phyloP scores from a whole-genome alignment of 176 grass and related monocot species.

The Zizania latifolia region DNA sequence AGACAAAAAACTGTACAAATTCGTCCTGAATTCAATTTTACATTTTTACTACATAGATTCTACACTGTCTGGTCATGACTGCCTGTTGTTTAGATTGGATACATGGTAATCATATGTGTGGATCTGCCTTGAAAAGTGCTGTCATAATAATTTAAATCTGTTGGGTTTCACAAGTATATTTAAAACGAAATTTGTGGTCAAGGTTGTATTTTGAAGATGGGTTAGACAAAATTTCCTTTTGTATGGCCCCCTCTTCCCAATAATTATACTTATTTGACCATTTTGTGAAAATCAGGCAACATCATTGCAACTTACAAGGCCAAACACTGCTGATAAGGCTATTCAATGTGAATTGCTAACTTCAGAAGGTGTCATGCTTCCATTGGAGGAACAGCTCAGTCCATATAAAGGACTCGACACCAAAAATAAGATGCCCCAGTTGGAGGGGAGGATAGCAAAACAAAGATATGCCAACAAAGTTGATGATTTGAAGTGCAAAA shows the following conservation, averaged over 20 bases:
- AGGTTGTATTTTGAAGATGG: not conserved
- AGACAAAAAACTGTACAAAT: not conserved
- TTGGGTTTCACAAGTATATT: not conserved
- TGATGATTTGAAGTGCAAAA: constrained; percentile 18
- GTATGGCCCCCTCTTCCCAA: not conserved
- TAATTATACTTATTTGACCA: not conserved
- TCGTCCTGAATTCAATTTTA: not conserved
- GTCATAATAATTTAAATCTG: too few relatives aligned
- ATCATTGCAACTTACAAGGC: constrained; percentile 23
- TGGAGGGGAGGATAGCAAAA: constrained; percentile 7
- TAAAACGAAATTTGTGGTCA: not conserved
- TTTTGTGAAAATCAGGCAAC: constrained; percentile 36
- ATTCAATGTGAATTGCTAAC: constrained; percentile 51
- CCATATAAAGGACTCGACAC: not conserved
- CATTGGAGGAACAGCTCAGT: constrained; percentile 12
- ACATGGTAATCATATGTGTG: not conserved
- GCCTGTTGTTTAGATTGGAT: not conserved
- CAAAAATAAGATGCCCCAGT: not conserved
- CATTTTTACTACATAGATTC: not conserved
- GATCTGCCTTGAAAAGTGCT: not conserved
- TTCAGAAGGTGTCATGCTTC: constrained; percentile 30
- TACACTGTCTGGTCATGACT: not conserved
- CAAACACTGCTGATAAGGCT: constrained; percentile 41
- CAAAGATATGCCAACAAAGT: constrained; percentile 5
- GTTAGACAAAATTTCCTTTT: not conserved